Evolutionary conservation across 1,284 basidiomycete species (phyloP), one percentile per base, ranked within the genome.

Genomic region (Pulveroboletus sp.): DNA sequence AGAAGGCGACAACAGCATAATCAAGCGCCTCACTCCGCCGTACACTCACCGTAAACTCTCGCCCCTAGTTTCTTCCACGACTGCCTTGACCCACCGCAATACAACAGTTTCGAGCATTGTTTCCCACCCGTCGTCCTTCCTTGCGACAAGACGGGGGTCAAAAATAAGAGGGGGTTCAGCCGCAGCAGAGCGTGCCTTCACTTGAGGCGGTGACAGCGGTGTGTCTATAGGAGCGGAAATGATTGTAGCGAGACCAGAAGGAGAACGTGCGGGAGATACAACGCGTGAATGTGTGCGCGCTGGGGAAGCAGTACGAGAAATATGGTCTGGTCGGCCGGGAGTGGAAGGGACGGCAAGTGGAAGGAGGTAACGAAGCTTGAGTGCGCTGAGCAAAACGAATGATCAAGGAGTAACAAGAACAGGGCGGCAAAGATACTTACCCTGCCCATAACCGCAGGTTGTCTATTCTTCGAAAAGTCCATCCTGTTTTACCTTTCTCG

Each of bases 381-480:
- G 74, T 0, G 91, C 92, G 1, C 91, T 93, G 40, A 49, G 46
- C 65, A 68, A 43, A 11, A 50, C 35, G 17, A 29, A 40, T n/a
- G 18, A 22, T 60, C 46, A 63, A 28, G 0, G 3, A 14, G 9
- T 9, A 7, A 43, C 31, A 38, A 25, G 3, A 29, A 28, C 4
- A 38, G 10, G 20, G 20, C 6, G 15, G 10, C 4, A 33, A n/a
- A 17, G 20, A 42, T 31, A 81, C 83, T 54, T 67, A 92, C 89
- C 88, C 92, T 43, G 84, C 86, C 88, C 90, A 94, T 17, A 93
- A 70, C 25, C 89, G 78, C 22, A 94, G 74, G 67, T 94, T 94
- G 69, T 94, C 92, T 15, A 85, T 89, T 51, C 92, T 74, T 59
- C 92, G 76, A 71, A 93, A 94, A 29, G 92, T 93, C 87, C 89